Conservation (phyloP, 1,284 basidiomycete species). For the Boletus subluridellus region DNA sequence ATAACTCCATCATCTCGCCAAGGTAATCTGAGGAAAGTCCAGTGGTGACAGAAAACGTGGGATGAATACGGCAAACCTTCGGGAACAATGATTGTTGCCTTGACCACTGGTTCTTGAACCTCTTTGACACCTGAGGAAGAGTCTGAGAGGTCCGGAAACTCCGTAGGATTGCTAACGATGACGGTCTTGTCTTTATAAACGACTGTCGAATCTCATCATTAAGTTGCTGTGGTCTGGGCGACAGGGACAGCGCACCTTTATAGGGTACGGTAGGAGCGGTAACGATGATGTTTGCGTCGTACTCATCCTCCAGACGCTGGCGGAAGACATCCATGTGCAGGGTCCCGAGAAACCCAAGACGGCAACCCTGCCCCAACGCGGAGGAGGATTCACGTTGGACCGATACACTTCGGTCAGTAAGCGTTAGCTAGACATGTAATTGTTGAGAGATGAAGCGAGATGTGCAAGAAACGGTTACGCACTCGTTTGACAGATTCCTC, state of each 20-base stretch:
- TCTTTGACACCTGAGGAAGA: conserved; percentile 61
- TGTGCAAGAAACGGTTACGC: conserved; percentile 24
- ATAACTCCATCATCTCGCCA: conserved; percentile 90
- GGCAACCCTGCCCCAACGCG: conserved; percentile 92
- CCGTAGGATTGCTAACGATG: conserved; percentile 84
- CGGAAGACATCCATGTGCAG: conserved; percentile 97
- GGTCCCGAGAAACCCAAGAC: conserved; percentile 93
- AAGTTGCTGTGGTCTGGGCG: not conserved
- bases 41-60: conserved; percentile 2
- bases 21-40: conserved; percentile 60
- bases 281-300: conserved; percentile 84
- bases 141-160: conserved; percentile 83
- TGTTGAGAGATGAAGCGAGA: conserved; percentile 11
- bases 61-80: conserved; percentile 54
- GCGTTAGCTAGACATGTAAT: conserved; percentile 55
- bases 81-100: conserved; percentile 90
- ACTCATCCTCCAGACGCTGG: conserved; percentile 96
- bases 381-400: conserved; percentile 91
- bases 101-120: conserved; percentile 86
- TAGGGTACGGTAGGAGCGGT: conserved; percentile 94
- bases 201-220: conserved; percentile 45
- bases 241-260: conserved; percentile 53
- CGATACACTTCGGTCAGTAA: conserved; percentile 88
- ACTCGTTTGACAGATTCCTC: conserved; percentile 95
- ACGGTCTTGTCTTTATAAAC: conserved; percentile 68